Evolutionary conservation across 2,329 filamentous ascomycete species (phyloP).

Genomic region (Calcarisporium arbuscula): DNA sequence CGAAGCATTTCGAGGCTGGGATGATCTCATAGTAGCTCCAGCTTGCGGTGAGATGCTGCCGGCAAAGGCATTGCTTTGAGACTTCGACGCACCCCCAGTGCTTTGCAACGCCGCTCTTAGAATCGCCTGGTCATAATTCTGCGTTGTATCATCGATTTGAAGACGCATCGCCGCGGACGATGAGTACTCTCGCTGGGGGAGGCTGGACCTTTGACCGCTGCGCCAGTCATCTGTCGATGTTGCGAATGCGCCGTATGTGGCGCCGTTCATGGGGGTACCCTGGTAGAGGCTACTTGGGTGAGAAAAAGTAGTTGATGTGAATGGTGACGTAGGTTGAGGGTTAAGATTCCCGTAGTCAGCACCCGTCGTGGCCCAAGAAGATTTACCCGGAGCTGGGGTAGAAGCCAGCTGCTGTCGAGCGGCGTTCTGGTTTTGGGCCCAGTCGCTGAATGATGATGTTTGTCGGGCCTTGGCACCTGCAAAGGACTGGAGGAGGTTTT

Average conservation of each 20-base stretch:
- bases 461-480: slow-evolving; percentile 18
- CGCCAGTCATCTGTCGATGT: too few relatives aligned
- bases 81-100: too few relatives aligned
- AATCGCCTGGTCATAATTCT: slow-evolving; percentile 28
- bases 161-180: slow-evolving; percentile 17
- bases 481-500: slow-evolving; percentile 29
- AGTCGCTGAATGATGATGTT: slow-evolving; percentile 24
- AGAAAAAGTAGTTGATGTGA: slow-evolving; percentile 35
- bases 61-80: slow-evolving; percentile 8
- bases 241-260: slow-evolving; percentile 11
- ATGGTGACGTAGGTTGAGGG: too few relatives aligned
- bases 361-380: slow-evolving; percentile 14
- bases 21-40: background rate
- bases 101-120: slow-evolving; percentile 26
- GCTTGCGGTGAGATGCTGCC: background rate
- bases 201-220: slow-evolving; percentile 6
- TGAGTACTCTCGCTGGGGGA: slow-evolving; percentile 6
- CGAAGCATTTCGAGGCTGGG: too few relatives aligned
- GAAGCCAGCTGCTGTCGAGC: slow-evolving; percentile 12
- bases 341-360: slow-evolving; percentile 7
- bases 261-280: slow-evolving; percentile 33
- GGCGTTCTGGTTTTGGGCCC: slow-evolving; percentile 17
- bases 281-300: slow-evolving; percentile 45
- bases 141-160: slow-evolving; percentile 26
- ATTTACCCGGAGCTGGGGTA: slow-evolving; percentile 11